Percentiles rank a stretch among this genome's conserved stretches.
Conservation (phyloP, 2,329 filamentous ascomycete species). For the Penicillium sclerotigenum region DNA sequence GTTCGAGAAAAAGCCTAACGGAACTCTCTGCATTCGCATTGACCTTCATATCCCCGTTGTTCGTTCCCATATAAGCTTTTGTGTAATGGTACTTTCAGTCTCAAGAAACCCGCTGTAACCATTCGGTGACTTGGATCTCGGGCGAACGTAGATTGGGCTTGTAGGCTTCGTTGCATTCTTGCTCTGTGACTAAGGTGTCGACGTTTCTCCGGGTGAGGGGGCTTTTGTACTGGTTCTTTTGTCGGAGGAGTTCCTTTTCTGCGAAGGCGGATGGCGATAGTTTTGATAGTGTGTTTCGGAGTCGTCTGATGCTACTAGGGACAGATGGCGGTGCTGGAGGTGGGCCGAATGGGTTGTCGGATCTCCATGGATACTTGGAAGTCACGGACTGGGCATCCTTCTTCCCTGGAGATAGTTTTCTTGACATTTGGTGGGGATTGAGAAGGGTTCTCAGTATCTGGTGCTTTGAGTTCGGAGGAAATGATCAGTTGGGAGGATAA, state of each 20-base stretch:
- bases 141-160: constrained; percentile 54
- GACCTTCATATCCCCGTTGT: background rate
- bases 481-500: background rate
- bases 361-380: constrained; percentile 31
- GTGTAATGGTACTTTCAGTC: constrained; percentile 35
- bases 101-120: constrained; percentile 71
- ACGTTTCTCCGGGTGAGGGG: constrained; percentile 39
- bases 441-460: background rate
- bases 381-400: constrained; percentile 5
- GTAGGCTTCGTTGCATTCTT: constrained; percentile 52
- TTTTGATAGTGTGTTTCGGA: constrained; percentile 37
- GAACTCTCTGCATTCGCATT: constrained; percentile 8
- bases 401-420: background rate
- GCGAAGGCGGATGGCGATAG: constrained; percentile 33
- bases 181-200: constrained; percentile 35
- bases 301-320: constrained; percentile 32
- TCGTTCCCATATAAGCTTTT: background rate
- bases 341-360: constrained; percentile 33
- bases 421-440: background rate
- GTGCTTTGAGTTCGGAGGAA: too few relatives aligned
- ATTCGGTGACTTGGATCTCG: constrained; percentile 69
- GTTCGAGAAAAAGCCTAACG: constrained; percentile 24
- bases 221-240: constrained; percentile 35
- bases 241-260: constrained; percentile 35
- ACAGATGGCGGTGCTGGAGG: constrained; percentile 28